Conservation (phyloP, 2,329 filamentous ascomycete genomes). For the Colletotrichum shisoi region DNA sequence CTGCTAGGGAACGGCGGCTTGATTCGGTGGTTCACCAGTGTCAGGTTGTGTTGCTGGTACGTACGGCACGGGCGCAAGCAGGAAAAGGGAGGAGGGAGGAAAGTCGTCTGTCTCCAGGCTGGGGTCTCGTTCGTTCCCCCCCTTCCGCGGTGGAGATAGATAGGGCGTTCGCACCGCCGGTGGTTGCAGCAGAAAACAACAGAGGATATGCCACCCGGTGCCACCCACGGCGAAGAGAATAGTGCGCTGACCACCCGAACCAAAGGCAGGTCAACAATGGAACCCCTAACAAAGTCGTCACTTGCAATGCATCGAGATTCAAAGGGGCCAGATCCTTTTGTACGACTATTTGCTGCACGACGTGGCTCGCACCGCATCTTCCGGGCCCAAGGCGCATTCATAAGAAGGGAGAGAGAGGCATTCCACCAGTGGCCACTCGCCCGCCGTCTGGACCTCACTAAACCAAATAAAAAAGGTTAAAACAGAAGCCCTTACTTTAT, state of each 20-base stretch:
- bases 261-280: neutral
- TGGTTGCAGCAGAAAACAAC: slow-evolving; percentile 7
- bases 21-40: slow-evolving; percentile 4
- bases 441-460: slow-evolving; percentile 8
- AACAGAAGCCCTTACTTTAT: slow-evolving; percentile 1
- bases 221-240: slow-evolving; percentile 17
- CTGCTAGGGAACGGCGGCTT: slow-evolving; percentile 20
- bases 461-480: neutral
- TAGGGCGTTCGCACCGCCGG: slow-evolving; percentile 1
- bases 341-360: slow-evolving; percentile 25
- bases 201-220: slow-evolving; percentile 31
- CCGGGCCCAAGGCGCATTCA: slow-evolving; percentile 18
- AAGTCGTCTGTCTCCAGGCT: slow-evolving; percentile 23
- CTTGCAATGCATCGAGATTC: neutral
- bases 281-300: neutral
- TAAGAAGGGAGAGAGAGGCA: slow-evolving; percentile 15
- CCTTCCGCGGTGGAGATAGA: neutral
- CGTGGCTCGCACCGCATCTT: slow-evolving; percentile 19
- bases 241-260: neutral
- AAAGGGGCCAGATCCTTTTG: slow-evolving; percentile 23
- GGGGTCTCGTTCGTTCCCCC: slow-evolving; percentile 19
- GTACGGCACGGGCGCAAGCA: slow-evolving; percentile 24
- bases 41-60: slow-evolving; percentile 16
- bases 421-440: slow-evolving; percentile 8
- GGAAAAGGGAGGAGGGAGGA: slow-evolving; percentile 33